Conservation (phyloP, 2,329 filamentous ascomycete genomes). For the Aureobasidium zeae region DNA sequence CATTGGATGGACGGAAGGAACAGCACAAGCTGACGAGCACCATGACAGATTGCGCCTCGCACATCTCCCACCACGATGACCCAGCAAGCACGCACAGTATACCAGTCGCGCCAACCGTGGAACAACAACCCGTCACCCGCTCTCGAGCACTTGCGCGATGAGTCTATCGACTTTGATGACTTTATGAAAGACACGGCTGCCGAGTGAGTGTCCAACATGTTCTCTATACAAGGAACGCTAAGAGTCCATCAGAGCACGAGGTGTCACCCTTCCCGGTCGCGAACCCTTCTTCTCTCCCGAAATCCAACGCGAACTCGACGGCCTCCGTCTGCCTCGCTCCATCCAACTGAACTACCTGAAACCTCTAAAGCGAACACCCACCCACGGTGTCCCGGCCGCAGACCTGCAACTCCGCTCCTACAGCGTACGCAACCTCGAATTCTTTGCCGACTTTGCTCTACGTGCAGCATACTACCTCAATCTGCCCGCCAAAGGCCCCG, state of each 20-base stretch:
- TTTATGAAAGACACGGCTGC: slow-evolving; percentile 16
- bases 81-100: slow-evolving; percentile 15
- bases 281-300: slow-evolving; percentile 16
- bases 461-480: slow-evolving; percentile 90
- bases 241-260: slow-evolving; percentile 18
- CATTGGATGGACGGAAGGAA: neutral
- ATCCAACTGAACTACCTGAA: slow-evolving; percentile 80
- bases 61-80: too few species aligned
- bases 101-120: slow-evolving; percentile 19
- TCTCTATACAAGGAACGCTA: slow-evolving; percentile 13
- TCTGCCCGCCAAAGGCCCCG: slow-evolving; percentile 74
- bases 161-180: slow-evolving; percentile 17
- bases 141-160: slow-evolving; percentile 15
- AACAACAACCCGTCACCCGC: slow-evolving; percentile 15
- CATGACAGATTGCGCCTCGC: slow-evolving; percentile 17
- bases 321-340: slow-evolving; percentile 59
- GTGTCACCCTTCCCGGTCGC: slow-evolving; percentile 18
- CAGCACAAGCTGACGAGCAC: neutral
- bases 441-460: slow-evolving; percentile 89
- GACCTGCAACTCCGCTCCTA: slow-evolving; percentile 91
- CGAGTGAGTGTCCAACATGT: slow-evolving; percentile 16
- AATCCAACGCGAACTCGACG: slow-evolving; percentile 23
- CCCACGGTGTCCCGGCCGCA: slow-evolving; percentile 73
- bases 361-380: slow-evolving; percentile 65
- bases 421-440: slow-evolving; percentile 79